These are phyloP conservation scores for Septoria petroselini DNA, from an alignment of 2,329 filamentous ascomycete species.

Conservation along the genomic window DNA sequence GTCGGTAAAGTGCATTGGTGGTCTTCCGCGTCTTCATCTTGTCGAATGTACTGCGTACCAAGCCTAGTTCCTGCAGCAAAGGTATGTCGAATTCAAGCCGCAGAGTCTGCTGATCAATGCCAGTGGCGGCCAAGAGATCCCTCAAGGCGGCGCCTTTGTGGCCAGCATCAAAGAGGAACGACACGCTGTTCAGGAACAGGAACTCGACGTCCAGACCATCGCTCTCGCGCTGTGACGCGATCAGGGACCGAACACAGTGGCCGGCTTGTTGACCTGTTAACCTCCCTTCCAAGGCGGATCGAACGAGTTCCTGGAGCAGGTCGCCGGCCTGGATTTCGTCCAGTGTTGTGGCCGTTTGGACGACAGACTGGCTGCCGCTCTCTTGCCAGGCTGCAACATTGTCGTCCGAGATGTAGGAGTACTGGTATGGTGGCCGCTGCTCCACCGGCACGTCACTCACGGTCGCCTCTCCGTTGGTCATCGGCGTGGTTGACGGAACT, in stretches of 20 bases:
- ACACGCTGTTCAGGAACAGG: slow-evolving; percentile 78
- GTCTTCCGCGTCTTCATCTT: slow-evolving; percentile 82
- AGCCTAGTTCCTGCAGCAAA: slow-evolving; percentile 69
- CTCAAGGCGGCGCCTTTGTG: slow-evolving; percentile 57
- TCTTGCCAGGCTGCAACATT: slow-evolving; percentile 65
- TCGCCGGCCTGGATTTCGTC: slow-evolving; percentile 66
- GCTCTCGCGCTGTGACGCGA: slow-evolving; percentile 53
- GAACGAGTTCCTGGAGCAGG: slow-evolving; percentile 81
- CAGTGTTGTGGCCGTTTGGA: slow-evolving; percentile 63
- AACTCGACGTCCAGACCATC: slow-evolving; percentile 50
- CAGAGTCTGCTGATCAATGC: slow-evolving; percentile 68
- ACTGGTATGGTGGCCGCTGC: slow-evolving; percentile 55
- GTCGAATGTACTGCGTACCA: slow-evolving; percentile 81
- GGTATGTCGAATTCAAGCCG: slow-evolving; percentile 78
- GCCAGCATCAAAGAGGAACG: slow-evolving; percentile 72
- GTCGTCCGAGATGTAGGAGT: slow-evolving; percentile 71
- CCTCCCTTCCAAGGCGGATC: slow-evolving; percentile 67
- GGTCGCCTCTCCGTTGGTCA: slow-evolving; percentile 12
- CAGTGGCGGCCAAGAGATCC: slow-evolving; percentile 68
- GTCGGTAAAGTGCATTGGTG: slow-evolving; percentile 89
- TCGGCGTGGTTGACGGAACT: slow-evolving; percentile 15
- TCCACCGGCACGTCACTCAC: slow-evolving; percentile 9
- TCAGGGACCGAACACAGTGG: slow-evolving; percentile 67
- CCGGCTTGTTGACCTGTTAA: slow-evolving; percentile 69
- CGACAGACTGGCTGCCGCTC: slow-evolving; percentile 63